A percentile compares a stretch with the other conserved stretches of the same genome.
Evolutionary conservation across 345 rosid species (phyloP).

Genomic region (Firmiana major): DNA sequence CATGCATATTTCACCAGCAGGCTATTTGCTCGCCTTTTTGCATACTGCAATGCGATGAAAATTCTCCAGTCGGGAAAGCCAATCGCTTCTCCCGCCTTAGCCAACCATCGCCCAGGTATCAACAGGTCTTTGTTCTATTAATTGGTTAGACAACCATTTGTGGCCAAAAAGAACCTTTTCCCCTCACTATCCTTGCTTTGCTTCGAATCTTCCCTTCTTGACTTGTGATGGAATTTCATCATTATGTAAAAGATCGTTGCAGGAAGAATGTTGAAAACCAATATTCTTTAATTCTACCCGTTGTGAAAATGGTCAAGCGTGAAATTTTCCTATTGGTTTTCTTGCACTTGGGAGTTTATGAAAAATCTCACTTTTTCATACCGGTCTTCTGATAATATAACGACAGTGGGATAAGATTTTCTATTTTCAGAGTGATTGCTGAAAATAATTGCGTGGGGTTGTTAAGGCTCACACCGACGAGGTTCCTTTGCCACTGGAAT

Average conservation of each 20-base stretch:
- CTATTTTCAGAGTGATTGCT: not conserved
- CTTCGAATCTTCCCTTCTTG: too few relatives aligned
- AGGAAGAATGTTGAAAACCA: not conserved
- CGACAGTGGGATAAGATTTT: not conserved
- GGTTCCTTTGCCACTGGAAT: not conserved
- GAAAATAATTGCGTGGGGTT: not conserved
- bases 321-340: not conserved
- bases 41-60: conserved; percentile 1
- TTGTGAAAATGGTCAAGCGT: not conserved
- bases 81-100: not conserved
- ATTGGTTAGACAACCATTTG: not conserved
- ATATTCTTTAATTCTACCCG: not conserved
- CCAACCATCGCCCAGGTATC: not conserved
- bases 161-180: too few relatives aligned
- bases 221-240: too few relatives aligned
- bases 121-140: not conserved
- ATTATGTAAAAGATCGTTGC: not conserved
- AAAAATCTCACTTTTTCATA: too few relatives aligned
- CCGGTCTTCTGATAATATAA: too few relatives aligned
- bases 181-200: not conserved
- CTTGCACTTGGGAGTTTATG: not conserved
- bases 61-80: not conserved
- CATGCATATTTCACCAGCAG: not conserved
- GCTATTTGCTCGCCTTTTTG: not conserved
- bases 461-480: not conserved